Base-by-base conservation (phyloP, 2,329 filamentous ascomycete genomes). In the Trichoderma sp. region DNA sequence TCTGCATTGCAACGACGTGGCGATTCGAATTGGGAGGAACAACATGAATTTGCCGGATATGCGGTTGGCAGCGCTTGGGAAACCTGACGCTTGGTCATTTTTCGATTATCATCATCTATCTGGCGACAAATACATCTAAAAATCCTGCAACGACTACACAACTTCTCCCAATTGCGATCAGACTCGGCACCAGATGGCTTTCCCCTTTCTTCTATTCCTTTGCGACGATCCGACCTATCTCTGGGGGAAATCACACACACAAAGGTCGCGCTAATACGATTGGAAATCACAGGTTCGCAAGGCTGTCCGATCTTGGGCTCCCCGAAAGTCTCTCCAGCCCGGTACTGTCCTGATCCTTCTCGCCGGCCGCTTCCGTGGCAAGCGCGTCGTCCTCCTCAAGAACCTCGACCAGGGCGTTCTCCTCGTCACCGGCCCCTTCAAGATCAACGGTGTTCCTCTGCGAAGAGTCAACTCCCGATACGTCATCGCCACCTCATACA, bases 331-430 rank as follows among this genome's bases (percentile, higher is more conserved):
- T 77, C 94, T 99, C 81, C 88, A 93, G 85, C 95, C 96, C 81
- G 96, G 96, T 81, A 92, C 94, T 83, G 89, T 99, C 82, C 92
- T 99, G 82, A 99, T 99, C 86, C 93, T 99, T 83, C 94, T 99
- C 82, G 96, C 96, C 83, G 96, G 96, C 81, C 96, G 96, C 81
- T 99, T 98, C 93, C 95, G 96, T 80, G 96, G 96, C 89, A 99
- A 99, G 94, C 96, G 96, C 83, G 96, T 99, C 80, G 89, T 99
- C 81, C 94, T 98, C 86, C 92, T 99, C 83, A 98, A 98, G 91
- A 89, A 91, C 85, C 94, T 99, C 81, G 88, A 93, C 81, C 93
- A 97, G 87, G 96, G 96, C 86, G 93, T 97, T 76, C 94, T 99
- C 83, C 93, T 99, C 83, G 94, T 99, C 80, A 99, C 96, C 82